Percentiles rank a stretch among this genome's conserved stretches.
Conservation (phyloP, 768 basidiomycete genomes). For the Termitomyces sp. region DNA sequence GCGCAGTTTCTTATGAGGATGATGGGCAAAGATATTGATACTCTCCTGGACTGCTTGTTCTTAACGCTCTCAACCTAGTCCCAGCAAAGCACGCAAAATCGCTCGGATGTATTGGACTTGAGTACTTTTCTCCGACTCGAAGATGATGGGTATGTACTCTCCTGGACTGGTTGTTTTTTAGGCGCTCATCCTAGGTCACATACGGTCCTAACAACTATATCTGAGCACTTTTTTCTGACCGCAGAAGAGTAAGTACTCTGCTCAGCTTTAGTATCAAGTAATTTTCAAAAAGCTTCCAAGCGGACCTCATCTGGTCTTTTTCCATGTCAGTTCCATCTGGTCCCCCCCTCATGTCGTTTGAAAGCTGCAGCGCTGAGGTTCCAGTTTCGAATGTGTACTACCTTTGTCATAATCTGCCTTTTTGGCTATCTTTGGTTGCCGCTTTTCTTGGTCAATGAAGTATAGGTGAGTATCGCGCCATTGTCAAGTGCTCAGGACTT, state of each 20-base stretch:
- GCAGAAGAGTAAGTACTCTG: background rate
- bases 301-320: background rate
- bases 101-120: background rate
- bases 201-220: no score
- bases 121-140: background rate
- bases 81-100: background rate
- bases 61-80: no score
- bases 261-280: background rate
- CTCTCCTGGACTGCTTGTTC: background rate
- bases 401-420: no score
- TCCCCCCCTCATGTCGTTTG: background rate
- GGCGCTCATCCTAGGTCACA: no score
- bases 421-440: no score
- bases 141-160: background rate
- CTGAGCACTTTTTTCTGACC: no score
- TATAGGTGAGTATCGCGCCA: no score
- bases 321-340: no score
- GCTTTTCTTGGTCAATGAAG: no score
- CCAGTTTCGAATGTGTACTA: background rate
- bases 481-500: no score
- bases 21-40: background rate
- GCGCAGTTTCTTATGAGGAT: background rate
- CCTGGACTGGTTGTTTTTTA: no score
- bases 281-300: background rate
- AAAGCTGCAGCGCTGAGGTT: no score